Conservation (phyloP, 75 land plant genomes). For the Cunninghamia lanceolata region DNA sequence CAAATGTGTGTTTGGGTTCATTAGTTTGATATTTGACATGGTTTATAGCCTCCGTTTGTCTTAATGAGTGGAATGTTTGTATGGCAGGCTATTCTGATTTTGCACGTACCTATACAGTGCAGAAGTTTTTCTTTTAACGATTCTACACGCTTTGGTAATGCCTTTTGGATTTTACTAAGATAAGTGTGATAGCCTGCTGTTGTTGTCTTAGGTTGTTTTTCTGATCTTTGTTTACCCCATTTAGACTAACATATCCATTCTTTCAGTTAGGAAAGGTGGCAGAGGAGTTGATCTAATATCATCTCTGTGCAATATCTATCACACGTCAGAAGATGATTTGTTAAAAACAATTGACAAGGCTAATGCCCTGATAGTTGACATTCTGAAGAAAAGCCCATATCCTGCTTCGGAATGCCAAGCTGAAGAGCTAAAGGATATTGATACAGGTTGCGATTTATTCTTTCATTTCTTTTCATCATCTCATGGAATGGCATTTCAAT, state of each 20-base stretch:
- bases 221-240: background rate
- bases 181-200: background rate
- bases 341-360: conserved; percentile 51
- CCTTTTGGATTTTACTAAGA: background rate
- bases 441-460: conserved; percentile 45
- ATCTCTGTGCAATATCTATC: conserved; percentile 72
- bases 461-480: background rate
- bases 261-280: conserved; percentile 52
- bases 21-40: background rate
- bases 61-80: conserved; percentile 1
- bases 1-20: background rate
- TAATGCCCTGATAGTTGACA: conserved; percentile 49
- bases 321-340: conserved; percentile 85
- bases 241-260: conserved; percentile 1
- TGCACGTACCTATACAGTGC: conserved; percentile 70
- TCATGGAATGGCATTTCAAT: background rate
- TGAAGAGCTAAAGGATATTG: conserved; percentile 52
- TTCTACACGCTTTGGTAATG: conserved; percentile 58
- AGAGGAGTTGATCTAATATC: conserved; percentile 74
- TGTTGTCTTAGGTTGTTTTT: background rate
- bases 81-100: conserved; percentile 69
- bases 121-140: conserved; percentile 60
- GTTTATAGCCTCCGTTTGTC: background rate
- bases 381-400: conserved; percentile 54
- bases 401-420: conserved; percentile 40